Evolutionary conservation across 805 yeast species (phyloP).

Genomic region (Hanseniaspora lindneri): DNA sequence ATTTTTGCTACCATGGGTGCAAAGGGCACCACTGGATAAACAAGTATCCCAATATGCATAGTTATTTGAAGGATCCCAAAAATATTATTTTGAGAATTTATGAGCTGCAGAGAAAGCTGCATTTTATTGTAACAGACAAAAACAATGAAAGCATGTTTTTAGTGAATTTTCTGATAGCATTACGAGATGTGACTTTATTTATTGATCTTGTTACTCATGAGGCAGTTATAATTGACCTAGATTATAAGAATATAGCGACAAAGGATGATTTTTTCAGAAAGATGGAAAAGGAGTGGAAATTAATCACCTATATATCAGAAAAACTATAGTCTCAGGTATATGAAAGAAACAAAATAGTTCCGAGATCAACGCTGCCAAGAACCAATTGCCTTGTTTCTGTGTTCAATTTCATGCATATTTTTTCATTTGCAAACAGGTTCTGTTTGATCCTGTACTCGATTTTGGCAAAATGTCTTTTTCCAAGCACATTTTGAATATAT

Average conservation of each 20-base stretch:
- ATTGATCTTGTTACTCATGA: neutral
- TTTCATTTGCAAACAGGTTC: constrained; percentile 1
- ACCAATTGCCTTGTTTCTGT: neutral
- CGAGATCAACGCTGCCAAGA: neutral
- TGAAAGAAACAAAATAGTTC: neutral
- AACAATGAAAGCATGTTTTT: neutral
- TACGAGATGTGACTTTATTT: constrained; percentile 10
- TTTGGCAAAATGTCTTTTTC: neutral
- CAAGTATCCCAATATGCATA: neutral
- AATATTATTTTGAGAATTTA: neutral
- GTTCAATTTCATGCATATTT: neutral
- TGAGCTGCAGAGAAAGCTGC: neutral
- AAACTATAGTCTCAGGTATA: too few species aligned
- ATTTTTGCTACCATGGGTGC: constrained; percentile 6
- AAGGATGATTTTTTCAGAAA: neutral
- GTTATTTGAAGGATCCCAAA: neutral
- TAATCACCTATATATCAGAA: too few species aligned
- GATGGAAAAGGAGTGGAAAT: constrained; percentile 10
- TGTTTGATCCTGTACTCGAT: constrained; percentile 1
- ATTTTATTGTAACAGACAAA: neutral
- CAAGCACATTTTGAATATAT: neutral
- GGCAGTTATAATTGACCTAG: neutral
- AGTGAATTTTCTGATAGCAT: neutral
- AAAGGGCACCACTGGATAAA: neutral
- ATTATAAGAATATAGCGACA: constrained; percentile 1